These are phyloP conservation scores for Grifola frondosa DNA, from an alignment of 1,284 basidiomycete species.

Conservation along the genomic window DNA sequence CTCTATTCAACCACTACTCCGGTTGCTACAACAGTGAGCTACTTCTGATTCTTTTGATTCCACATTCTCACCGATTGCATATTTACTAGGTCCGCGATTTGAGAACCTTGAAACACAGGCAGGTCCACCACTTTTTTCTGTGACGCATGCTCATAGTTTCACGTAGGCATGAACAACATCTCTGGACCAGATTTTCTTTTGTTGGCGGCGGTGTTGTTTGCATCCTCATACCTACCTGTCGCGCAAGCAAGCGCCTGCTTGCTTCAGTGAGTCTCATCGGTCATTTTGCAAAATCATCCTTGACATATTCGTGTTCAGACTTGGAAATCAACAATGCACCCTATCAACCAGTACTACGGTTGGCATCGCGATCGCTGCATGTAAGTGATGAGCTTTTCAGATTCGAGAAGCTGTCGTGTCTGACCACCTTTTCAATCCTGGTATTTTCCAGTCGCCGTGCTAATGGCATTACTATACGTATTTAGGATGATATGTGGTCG, in stretches of 20 bases:
- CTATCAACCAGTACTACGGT: constrained; percentile 26
- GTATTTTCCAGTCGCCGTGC: constrained; percentile 2
- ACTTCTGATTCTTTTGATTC: too few species aligned
- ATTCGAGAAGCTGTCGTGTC: neutral
- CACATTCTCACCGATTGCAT: too few species aligned
- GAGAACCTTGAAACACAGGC: too few species aligned
- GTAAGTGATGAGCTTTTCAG: constrained; percentile 21
- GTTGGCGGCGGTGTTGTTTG: neutral
- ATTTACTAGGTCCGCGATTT: too few species aligned
- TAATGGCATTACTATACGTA: constrained; percentile 14
- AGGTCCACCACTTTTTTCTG: too few species aligned
- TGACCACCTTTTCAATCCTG: too few species aligned
- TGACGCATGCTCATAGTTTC: too few species aligned
- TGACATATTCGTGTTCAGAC: constrained; percentile 10
- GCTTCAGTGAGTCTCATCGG: neutral
- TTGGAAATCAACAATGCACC: constrained; percentile 23
- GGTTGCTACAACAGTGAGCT: too few species aligned
- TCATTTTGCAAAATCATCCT: neutral
- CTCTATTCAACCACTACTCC: too few species aligned
- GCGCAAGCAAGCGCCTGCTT: constrained; percentile 5
- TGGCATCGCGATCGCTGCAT: constrained; percentile 29
- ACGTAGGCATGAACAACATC: too few species aligned
- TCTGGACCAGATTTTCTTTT: too few species aligned
- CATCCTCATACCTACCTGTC: constrained; percentile 1
- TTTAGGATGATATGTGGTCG: constrained; percentile 19